phyloP scores from a whole-genome alignment of 2,329 filamentous ascomycete species.

The Tolypocladium endophyticum region DNA sequence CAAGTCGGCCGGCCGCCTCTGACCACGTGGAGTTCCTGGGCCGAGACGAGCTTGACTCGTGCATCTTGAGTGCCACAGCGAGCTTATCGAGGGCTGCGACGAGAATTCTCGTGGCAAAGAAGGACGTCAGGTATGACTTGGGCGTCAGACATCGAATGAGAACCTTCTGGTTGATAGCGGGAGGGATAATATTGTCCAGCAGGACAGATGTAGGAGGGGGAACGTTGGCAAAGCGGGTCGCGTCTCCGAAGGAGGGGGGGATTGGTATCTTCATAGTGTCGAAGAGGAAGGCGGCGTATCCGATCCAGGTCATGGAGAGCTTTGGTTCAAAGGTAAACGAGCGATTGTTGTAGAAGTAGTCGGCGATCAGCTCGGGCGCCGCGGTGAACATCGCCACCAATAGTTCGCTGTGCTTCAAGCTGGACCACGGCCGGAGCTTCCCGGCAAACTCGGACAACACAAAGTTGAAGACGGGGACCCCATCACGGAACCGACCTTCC shows the following conservation, averaged over 20 bases:
- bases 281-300: constrained; percentile 82
- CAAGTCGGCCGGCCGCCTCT: constrained; percentile 55
- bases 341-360: constrained; percentile 74
- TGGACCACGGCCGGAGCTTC: constrained; percentile 73
- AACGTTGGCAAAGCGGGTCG: constrained; percentile 45
- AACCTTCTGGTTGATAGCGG: constrained; percentile 69
- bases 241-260: constrained; percentile 61
- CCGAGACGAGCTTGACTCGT: constrained; percentile 32
- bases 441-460: constrained; percentile 70
- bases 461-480: constrained; percentile 67
- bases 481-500: constrained; percentile 55
- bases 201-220: constrained; percentile 73
- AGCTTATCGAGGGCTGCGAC: constrained; percentile 74
- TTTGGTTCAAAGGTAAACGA: constrained; percentile 86
- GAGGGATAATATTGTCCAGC: constrained; percentile 78
- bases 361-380: constrained; percentile 76
- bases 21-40: constrained; percentile 46
- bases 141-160: constrained; percentile 70
- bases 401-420: constrained; percentile 69
- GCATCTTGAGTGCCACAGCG: constrained; percentile 48
- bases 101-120: constrained; percentile 75
- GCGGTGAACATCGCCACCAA: constrained; percentile 68
- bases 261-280: constrained; percentile 66
- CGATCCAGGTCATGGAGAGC: constrained; percentile 86
- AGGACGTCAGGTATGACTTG: constrained; percentile 67